Conservation (phyloP, 495 filamentous ascomycete species). For the Corynascus novoguineensis region DNA sequence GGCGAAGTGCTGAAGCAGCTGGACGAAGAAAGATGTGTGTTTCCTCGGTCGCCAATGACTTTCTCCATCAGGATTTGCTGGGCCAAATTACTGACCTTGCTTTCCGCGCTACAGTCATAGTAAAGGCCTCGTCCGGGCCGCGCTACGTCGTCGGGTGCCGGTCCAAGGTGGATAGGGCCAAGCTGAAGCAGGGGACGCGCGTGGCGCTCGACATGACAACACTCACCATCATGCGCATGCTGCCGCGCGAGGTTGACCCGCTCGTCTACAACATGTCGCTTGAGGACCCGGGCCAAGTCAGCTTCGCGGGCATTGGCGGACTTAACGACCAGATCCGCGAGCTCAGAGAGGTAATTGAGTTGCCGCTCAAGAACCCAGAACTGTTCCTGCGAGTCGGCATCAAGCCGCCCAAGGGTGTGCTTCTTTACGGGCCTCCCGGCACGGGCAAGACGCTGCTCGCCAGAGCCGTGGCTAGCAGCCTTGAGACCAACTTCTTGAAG, state of each 20-base stretch:
- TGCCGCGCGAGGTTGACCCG: slow-evolving; percentile 96
- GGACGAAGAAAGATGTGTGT: slow-evolving; percentile 95
- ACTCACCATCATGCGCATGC: slow-evolving; percentile 99
- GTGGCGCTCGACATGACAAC: slow-evolving; percentile 99
- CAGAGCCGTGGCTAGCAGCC: slow-evolving; percentile 88
- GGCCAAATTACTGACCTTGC: neutral
- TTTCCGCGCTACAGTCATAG: slow-evolving; percentile 42
- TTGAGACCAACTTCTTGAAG: slow-evolving; percentile 99
- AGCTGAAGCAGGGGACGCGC: slow-evolving; percentile 96
- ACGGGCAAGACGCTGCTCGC: slow-evolving; percentile 97
- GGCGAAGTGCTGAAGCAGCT: slow-evolving; percentile 98
- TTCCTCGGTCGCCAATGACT: neutral
- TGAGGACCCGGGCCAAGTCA: slow-evolving; percentile 95
- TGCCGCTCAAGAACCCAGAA: slow-evolving; percentile 98
- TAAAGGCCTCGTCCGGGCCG: slow-evolving; percentile 92
- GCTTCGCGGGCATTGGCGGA: slow-evolving; percentile 97
- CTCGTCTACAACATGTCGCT: slow-evolving; percentile 99
- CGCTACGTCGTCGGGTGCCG: slow-evolving; percentile 98
- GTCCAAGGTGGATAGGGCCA: slow-evolving; percentile 93
- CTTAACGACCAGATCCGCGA: slow-evolving; percentile 99
- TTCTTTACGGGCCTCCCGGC: slow-evolving; percentile 95
- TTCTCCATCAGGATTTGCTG: neutral
- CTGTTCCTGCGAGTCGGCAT: slow-evolving; percentile 96
- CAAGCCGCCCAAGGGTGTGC: slow-evolving; percentile 96
- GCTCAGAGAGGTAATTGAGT: slow-evolving; percentile 93